Conservation (phyloP, 1,284 basidiomycete species). For the Ustilago sp. region DNA sequence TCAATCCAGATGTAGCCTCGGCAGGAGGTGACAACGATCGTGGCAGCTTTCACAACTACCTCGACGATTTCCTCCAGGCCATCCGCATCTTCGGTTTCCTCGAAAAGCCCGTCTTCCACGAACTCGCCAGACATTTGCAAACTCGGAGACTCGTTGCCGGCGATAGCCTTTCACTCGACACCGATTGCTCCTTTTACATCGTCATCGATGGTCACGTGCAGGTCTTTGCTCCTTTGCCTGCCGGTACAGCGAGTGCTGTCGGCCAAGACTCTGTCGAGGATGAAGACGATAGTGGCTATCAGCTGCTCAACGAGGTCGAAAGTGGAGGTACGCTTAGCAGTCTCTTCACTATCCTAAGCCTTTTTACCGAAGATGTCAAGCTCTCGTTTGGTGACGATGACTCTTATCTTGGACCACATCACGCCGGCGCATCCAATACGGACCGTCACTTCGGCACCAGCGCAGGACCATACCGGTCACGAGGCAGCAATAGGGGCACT, state of each 20-base stretch:
- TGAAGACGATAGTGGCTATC: conserved; percentile 63
- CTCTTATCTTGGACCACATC: conserved; percentile 17
- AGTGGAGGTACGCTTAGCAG: conserved; percentile 83
- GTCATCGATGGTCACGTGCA: conserved; percentile 68
- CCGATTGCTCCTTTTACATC: conserved; percentile 68
- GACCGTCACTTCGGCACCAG: conserved; percentile 24
- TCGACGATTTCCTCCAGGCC: conserved; percentile 69
- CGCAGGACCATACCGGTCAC: background rate
- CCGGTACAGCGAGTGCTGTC: conserved; percentile 20
- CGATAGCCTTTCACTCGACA: conserved; percentile 64
- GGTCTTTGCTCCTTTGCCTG: conserved; percentile 64
- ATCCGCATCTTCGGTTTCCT: conserved; percentile 69
- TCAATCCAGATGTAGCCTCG: conserved; percentile 63
- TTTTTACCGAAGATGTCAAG: conserved; percentile 97
- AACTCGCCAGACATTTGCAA: conserved; percentile 67
- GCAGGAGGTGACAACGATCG: conserved; percentile 57
- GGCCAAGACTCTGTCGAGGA: conserved; percentile 42
- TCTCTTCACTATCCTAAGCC: conserved; percentile 90
- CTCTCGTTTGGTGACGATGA: conserved; percentile 73
- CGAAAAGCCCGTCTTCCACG: conserved; percentile 69
- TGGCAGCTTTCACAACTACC: conserved; percentile 66
- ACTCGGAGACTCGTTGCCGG: conserved; percentile 67
- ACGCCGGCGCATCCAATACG: conserved; percentile 15
- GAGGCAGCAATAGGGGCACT: conserved; percentile 13
- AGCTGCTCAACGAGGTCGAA: conserved; percentile 68